Base-by-base conservation (phyloP, 495 filamentous ascomycete species). In the Lindgomyces ingoldianus region DNA sequence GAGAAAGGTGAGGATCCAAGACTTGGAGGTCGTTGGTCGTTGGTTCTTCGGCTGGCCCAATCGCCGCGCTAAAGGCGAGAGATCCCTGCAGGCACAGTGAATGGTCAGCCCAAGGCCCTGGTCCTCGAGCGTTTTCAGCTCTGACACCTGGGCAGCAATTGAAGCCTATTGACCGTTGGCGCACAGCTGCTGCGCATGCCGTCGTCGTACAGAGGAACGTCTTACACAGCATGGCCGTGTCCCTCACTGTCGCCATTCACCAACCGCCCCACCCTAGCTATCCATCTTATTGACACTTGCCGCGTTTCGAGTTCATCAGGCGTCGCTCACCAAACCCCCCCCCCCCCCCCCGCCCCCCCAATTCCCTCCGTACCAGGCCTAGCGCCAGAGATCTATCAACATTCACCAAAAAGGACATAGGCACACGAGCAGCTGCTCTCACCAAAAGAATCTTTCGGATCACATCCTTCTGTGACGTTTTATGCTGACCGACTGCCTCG, bases 291-390 rank as follows among this genome's bases (percentile, higher is more conserved):
- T 58, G 62, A 64, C 53, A 64, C 62, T 29, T 4, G 27, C n/a
- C 26, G 26, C 30, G 62, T 64, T 64, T 64, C 62, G 47, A 48
- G 47, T 44, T n/a, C n/a, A 3, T 51, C n/a, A 16, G n/a, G 41
- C 21, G 11, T 18, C 16, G n/a, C n/a, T n/a, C n/a, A n/a, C n/a
- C n/a, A n/a, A n/a, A n/a, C n/a, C n/a, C n/a, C n/a, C n/a, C n/a
- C n/a, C n/a, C n/a, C n/a, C n/a, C n/a, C n/a, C n/a, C n/a, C n/a
- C n/a, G n/a, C n/a, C n/a, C 10, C 10, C 10, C 21, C 33, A 8
- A 21, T 41, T 44, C 53, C 41, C 16, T 41, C n/a, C 21, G 8
- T 26, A n/a, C 19, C 24, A 53, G 24, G 21, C 24, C 4, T n/a
- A 53, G 26, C 14, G 21, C 14, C 33, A 18, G 46, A 25, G 46